Conservation (phyloP, 2,329 filamentous ascomycete species). For the Blastomyces gilchristii region DNA sequence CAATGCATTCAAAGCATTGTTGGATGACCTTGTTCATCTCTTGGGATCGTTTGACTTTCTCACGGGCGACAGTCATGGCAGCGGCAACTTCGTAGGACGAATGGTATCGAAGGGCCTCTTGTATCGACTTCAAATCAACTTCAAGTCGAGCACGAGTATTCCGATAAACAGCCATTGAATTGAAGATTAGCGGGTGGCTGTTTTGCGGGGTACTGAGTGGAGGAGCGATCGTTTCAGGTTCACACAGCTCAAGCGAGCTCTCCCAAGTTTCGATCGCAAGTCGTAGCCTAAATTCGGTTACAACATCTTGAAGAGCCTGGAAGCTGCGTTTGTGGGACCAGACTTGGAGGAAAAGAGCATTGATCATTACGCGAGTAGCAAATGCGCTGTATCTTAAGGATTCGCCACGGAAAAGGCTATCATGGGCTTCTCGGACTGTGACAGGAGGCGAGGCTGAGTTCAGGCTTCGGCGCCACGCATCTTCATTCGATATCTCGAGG, state of each 20-base stretch:
- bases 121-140: conserved; percentile 89
- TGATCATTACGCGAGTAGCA: conserved; percentile 96
- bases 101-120: conserved; percentile 93
- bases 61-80: conserved; percentile 87
- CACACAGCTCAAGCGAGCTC: conserved; percentile 85
- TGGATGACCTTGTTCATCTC: conserved; percentile 99
- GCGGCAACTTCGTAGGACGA: conserved; percentile 94
- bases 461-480: conserved; percentile 72
- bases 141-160: conserved; percentile 87
- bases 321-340: conserved; percentile 99
- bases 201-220: conserved; percentile 90
- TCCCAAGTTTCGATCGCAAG: conserved; percentile 98
- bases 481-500: conserved; percentile 64
- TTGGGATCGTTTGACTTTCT: conserved; percentile 85
- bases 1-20: conserved; percentile 94
- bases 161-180: conserved; percentile 92
- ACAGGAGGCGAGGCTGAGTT: conserved; percentile 56
- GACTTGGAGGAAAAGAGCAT: conserved; percentile 92
- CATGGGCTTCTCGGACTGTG: conserved; percentile 88
- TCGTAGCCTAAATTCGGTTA: conserved; percentile 94
- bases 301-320: conserved; percentile 93
- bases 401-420: conserved; percentile 91
- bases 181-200: conserved; percentile 93
- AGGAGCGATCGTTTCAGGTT: conserved; percentile 79
- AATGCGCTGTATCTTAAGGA: conserved; percentile 88